These are phyloP conservation scores for Daedaleopsis nitida DNA, from an alignment of 768 basidiomycete genomes.

Conservation along the genomic window DNA sequence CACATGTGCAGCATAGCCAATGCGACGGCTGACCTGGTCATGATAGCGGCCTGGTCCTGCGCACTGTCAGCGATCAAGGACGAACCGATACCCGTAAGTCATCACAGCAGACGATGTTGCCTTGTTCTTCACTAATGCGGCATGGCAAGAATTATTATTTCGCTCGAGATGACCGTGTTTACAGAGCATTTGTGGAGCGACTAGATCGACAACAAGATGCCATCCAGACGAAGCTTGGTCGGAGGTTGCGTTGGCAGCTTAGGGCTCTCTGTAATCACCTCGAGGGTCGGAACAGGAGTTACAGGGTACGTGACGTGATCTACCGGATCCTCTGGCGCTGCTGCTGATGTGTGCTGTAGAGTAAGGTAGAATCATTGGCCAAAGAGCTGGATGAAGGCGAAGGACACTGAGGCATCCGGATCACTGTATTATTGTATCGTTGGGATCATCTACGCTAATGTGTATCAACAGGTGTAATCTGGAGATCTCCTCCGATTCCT, in stretches of 20 bases:
- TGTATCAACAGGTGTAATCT: slow-evolving; percentile 9
- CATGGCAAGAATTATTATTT: slow-evolving; percentile 79
- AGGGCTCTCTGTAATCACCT: slow-evolving; percentile 61
- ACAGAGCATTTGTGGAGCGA: slow-evolving; percentile 61
- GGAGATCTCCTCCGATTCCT: background rate
- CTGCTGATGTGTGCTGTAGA: slow-evolving; percentile 34
- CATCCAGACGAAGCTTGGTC: slow-evolving; percentile 50
- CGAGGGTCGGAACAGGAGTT: slow-evolving; percentile 66
- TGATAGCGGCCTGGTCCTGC: slow-evolving; percentile 81
- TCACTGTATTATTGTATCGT: background rate
- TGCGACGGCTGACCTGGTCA: slow-evolving; percentile 80
- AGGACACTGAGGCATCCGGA: slow-evolving; percentile 39
- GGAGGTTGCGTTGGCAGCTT: slow-evolving; percentile 72
- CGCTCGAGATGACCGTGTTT: slow-evolving; percentile 88
- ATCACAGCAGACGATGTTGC: background rate
- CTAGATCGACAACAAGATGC: slow-evolving; percentile 38
- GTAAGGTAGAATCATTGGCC: slow-evolving; percentile 63
- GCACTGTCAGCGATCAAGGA: slow-evolving; percentile 59
- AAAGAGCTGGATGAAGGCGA: slow-evolving; percentile 67
- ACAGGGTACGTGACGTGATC: slow-evolving; percentile 50
- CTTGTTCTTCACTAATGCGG: background rate
- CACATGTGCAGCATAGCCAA: slow-evolving; percentile 68
- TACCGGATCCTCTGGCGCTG: background rate
- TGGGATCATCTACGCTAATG: slow-evolving; percentile 6
- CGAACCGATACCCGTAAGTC: slow-evolving; percentile 71